These are phyloP conservation scores for Choiromyces venosus DNA, from an alignment of 495 filamentous ascomycete species.

Conservation along the genomic window DNA sequence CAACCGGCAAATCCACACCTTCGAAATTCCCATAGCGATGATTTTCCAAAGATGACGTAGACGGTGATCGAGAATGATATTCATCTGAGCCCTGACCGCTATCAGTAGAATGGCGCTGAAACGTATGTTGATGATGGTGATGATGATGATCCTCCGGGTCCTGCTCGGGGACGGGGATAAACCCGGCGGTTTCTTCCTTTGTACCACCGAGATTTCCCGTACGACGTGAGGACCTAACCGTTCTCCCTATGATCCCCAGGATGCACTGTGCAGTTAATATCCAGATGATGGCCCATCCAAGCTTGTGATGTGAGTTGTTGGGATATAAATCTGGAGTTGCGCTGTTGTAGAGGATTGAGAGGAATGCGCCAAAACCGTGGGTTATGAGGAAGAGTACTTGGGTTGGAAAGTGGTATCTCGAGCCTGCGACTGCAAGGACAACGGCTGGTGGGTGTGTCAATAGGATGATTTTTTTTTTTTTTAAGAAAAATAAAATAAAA, in stretches of 20 bases:
- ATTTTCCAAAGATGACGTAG: conserved; percentile 55
- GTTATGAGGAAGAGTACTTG: conserved; percentile 71
- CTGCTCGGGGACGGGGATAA: conserved; percentile 64
- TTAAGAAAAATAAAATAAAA: background rate
- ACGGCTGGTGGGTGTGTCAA: conserved; percentile 67
- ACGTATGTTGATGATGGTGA: background rate
- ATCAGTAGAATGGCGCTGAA: conserved; percentile 65
- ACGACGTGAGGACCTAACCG: conserved; percentile 38
- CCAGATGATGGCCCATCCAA: conserved; percentile 81
- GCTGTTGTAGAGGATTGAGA: conserved; percentile 71
- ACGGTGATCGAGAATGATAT: conserved; percentile 58
- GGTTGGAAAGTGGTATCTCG: conserved; percentile 62
- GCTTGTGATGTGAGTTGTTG: conserved; percentile 79
- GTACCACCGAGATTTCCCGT: conserved; percentile 3
- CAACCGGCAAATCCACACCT: conserved; percentile 50
- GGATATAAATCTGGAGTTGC: conserved; percentile 83
- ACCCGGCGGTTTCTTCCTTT: conserved; percentile 48
- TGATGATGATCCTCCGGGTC: conserved; percentile 50
- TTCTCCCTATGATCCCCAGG: conserved; percentile 57
- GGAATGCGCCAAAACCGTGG: conserved; percentile 65
- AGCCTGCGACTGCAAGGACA: conserved; percentile 78
- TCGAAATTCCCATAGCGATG: conserved; percentile 51
- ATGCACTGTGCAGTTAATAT: conserved; percentile 62
- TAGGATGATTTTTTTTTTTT: conserved; percentile 51
- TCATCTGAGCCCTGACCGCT: conserved; percentile 85